Evolutionary conservation across 2,329 filamentous ascomycete species (phyloP), one percentile per base, ranked within the genome.

Genomic region (Pseudogymnoascus sp.): DNA sequence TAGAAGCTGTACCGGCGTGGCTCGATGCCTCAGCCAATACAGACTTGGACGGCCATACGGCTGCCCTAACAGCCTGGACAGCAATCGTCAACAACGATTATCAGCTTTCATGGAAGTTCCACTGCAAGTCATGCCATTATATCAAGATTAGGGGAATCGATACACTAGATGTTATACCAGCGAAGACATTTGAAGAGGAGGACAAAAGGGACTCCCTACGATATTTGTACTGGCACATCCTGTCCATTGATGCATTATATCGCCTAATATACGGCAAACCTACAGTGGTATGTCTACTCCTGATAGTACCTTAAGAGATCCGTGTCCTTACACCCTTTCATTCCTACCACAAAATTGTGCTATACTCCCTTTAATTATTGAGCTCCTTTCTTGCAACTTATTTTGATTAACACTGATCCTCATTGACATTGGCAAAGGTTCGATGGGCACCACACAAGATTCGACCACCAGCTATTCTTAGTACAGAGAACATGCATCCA

Each of bases 211-310:
- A 56, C 31, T 2, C 12, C n/a, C 25, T 34, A 18, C 25, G 46
- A 56, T 56, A 34, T 56, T 56, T 56, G 46, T 56, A 34, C 25
- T 56, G 46, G 46, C 46, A 56, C 18, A 12, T 56, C 25, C 46
- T 56, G n/a, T 56, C 46, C n/a, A 56, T 34, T 16, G 46, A 56
- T 34, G 25, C 46, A 56, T 56, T 56, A 18, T 56, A 56, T 56
- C 46, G 46, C 46, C 46, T 56, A 34, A 12, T 56, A 56, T 56
- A 56, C 4, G 46, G 46, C 46, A 56, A 6, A 56, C 46, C 46
- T 56, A 56, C 46, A 5, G 46, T 56, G 46, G 46, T 56, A 56
- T 12, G 46, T 56, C 18, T 34, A 56, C n/a, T 18, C 14, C n/a
- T 23, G n/a, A 28, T 8, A 10, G 11, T 12, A 44, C 18, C 10